Conservation (phyloP, 1,284 basidiomycete species). For the Melampsora larici-populina region DNA sequence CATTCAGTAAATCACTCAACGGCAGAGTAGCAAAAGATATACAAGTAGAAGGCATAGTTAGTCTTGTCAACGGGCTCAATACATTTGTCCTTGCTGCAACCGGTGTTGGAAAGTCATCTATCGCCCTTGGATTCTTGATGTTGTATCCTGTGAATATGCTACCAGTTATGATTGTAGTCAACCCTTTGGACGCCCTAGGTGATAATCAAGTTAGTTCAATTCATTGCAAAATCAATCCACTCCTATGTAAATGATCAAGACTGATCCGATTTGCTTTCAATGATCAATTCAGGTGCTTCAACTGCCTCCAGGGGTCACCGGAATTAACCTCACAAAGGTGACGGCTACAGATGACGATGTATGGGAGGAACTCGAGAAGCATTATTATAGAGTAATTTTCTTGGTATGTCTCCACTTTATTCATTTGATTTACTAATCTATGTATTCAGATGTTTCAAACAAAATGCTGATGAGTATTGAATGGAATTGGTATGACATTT, state of each 20-base stretch:
- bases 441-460: neutral
- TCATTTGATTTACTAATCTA: too few relatives aligned
- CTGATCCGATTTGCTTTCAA: neutral
- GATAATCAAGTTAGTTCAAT: slow-evolving; percentile 9
- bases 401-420: neutral
- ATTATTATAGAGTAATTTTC: neutral
- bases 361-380: neutral
- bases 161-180: neutral
- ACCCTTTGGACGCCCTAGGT: neutral
- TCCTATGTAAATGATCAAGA: neutral
- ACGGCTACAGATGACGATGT: neutral
- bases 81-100: slow-evolving; percentile 9
- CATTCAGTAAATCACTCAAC: neutral
- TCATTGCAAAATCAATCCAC: neutral
- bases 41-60: slow-evolving; percentile 4
- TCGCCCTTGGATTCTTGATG: neutral
- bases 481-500: neutral
- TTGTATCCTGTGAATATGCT: neutral
- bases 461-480: too few relatives aligned
- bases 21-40: neutral
- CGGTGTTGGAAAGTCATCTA: slow-evolving; percentile 12
- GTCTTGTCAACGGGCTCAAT: slow-evolving; percentile 7
- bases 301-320: neutral
- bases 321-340: slow-evolving; percentile 3
- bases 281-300: neutral